Base-by-base conservation (phyloP, 495 filamentous ascomycete genomes). In the Neurospora hispaniola region DNA sequence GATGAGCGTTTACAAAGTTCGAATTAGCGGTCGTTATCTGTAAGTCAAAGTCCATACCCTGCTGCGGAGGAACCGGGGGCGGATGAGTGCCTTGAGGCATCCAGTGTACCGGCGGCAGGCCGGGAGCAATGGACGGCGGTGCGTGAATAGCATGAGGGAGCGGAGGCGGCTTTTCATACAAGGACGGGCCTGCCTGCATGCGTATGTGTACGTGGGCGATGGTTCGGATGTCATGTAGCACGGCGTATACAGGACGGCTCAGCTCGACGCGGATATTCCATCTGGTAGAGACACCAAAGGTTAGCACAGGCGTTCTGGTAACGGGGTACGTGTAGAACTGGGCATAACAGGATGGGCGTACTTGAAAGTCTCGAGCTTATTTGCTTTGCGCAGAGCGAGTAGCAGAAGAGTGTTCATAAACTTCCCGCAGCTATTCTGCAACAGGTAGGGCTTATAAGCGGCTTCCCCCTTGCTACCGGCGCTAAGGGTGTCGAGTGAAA, bases 211-310 rank as follows among this genome's bases (percentile, higher is more conserved):
- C 72, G 79, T 88, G 73, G 72, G 88, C 73, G 80, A 93, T 79
- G 73, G 82, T 79, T 41, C 76, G 73, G 41, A 89, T 83, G 38
- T 80, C 71, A 74, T 90, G 88, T 42, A 91, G 80, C 23, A 81
- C 84, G 69, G 82, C 80, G 78, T 88, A 90, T n/a, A 90, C 83
- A 20, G 82, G 82, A 12, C 87, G 82, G 75, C 85, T 88, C 2
- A 91, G 80, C 74, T 90, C 89, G 39, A 89, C 85, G 18, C 88
- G 84, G 43, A 88, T 85, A 77, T 90, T 88, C 89, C 89, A 91
- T 73, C 86, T 89, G 46, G 16, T 16, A 20, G 74, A 76, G n/a
- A 42, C 16, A 7, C 31, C 31, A 18, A 44, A 41, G 20, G 54
- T 71, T 35, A 75, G 74, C 44, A 78, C 23, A 44, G 46, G 38